A percentile compares a stretch with the other conserved stretches of the same genome.
Conservation (phyloP, 2,329 filamentous ascomycete genomes). For the Curvularia eragrostidis region DNA sequence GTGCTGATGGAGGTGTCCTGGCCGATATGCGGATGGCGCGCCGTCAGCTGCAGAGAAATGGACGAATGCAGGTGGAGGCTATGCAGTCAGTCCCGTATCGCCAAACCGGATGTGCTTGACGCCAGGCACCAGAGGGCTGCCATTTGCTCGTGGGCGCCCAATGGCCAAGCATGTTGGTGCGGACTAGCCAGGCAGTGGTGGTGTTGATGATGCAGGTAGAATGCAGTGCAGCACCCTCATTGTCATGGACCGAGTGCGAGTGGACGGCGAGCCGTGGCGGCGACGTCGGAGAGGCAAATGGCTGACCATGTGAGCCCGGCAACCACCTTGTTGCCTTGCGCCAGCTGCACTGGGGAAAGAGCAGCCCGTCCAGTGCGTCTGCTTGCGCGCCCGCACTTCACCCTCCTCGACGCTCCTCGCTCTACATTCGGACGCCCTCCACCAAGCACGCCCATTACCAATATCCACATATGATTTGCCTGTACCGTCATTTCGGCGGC, state of each 20-base stretch:
- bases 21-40: slow-evolving; percentile 3
- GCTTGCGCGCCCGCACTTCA: neutral
- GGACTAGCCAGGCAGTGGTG: slow-evolving; percentile 12
- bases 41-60: slow-evolving; percentile 16
- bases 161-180: slow-evolving; percentile 31
- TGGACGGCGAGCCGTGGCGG: neutral
- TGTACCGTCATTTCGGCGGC: neutral
- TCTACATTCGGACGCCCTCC: neutral
- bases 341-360: slow-evolving; percentile 27
- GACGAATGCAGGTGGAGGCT: slow-evolving; percentile 26
- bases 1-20: neutral
- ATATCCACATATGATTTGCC: slow-evolving; percentile 13
- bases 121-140: slow-evolving; percentile 30
- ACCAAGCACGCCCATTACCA: neutral
- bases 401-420: neutral
- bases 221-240: slow-evolving; percentile 18
- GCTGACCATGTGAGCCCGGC: slow-evolving; percentile 22
- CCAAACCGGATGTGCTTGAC: slow-evolving; percentile 16
- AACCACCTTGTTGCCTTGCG: slow-evolving; percentile 35
- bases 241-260: slow-evolving; percentile 10
- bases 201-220: slow-evolving; percentile 21
- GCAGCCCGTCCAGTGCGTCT: slow-evolving; percentile 3
- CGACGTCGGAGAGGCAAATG: slow-evolving; percentile 8
- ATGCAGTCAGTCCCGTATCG: slow-evolving; percentile 28
- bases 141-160: slow-evolving; percentile 36